Evolutionary conservation across 768 basidiomycete species (phyloP).

Genomic region (Cubamyces sp.): DNA sequence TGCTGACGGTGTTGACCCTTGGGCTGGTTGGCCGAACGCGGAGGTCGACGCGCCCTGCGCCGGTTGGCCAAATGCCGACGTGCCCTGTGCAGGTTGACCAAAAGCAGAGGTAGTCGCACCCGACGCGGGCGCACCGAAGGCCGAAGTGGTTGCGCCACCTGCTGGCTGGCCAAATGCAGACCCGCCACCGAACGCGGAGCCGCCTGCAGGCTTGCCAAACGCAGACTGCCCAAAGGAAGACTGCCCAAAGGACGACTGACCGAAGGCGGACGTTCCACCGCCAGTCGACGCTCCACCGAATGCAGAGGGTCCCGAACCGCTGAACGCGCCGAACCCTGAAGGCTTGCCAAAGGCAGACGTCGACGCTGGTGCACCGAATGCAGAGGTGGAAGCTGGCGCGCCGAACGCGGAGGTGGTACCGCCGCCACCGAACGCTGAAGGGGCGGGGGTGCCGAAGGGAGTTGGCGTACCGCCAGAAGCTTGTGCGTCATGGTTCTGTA

Average conservation of each 20-base stretch:
- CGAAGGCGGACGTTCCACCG: constrained; percentile 41
- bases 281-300: constrained; percentile 19
- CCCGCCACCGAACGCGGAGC: constrained; percentile 24
- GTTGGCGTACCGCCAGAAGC: constrained; percentile 22
- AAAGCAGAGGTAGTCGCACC: constrained; percentile 38
- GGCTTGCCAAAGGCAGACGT: constrained; percentile 45
- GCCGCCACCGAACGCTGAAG: constrained; percentile 26
- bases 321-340: constrained; percentile 14
- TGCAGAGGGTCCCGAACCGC: constrained; percentile 17
- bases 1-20: constrained; percentile 37
- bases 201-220: constrained; percentile 13
- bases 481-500: constrained; percentile 38
- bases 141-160: constrained; percentile 39
- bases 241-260: constrained; percentile 32
- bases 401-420: constrained; percentile 27
- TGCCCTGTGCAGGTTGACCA: constrained; percentile 34
- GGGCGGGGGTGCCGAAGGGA: neutral
- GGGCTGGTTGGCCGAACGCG: constrained; percentile 38
- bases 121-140: constrained; percentile 37
- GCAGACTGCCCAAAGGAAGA: constrained; percentile 21
- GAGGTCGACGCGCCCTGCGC: constrained; percentile 39
- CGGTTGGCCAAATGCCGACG: constrained; percentile 32
- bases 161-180: constrained; percentile 24
- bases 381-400: constrained; percentile 40
- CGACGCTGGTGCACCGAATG: constrained; percentile 42